These are phyloP conservation scores for Thamnidium elegans DNA, from an alignment of 192 early-diverging fungal species.

Conservation along the genomic window DNA sequence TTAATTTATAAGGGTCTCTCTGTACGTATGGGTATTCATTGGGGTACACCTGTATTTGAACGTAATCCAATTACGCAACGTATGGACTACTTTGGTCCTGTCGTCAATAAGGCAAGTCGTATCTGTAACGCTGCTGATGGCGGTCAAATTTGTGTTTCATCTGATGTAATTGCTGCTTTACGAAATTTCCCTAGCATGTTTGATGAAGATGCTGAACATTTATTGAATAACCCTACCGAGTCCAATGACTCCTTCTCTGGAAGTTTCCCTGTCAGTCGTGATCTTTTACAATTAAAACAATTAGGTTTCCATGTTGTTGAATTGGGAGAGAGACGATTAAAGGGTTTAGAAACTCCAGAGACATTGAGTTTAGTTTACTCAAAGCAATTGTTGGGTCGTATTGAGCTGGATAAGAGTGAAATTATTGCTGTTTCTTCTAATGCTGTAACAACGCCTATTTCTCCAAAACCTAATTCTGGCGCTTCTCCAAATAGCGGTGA, in stretches of 20 bases:
- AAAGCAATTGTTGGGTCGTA: conserved; percentile 40
- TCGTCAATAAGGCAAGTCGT: conserved; percentile 86
- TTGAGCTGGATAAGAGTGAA: conserved; percentile 41
- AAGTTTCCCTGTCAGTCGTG: conserved; percentile 16
- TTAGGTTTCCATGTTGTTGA: conserved; percentile 66
- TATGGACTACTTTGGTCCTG: conserved; percentile 96
- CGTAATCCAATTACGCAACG: conserved; percentile 84
- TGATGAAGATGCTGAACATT: conserved; percentile 9
- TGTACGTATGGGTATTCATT: conserved; percentile 93
- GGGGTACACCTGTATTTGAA: conserved; percentile 86
- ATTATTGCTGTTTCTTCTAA: conserved; percentile 19
- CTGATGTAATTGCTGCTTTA: conserved; percentile 59
- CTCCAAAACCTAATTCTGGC: neutral
- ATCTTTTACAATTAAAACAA: conserved; percentile 47
- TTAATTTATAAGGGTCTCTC: conserved; percentile 85
- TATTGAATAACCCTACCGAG: neutral
- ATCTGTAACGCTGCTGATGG: conserved; percentile 85
- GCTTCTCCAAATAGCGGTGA: too few relatives aligned
- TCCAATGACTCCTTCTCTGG: conserved; percentile 1
- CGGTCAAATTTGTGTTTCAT: conserved; percentile 84
- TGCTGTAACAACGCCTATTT: neutral
- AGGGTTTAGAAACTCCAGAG: conserved; percentile 89
- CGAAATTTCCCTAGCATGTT: conserved; percentile 29
- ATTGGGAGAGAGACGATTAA: conserved; percentile 79
- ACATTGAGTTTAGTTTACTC: conserved; percentile 75